phyloP scores from a whole-genome alignment of 345 rosid genomes.

The Euphorbia peplus region DNA sequence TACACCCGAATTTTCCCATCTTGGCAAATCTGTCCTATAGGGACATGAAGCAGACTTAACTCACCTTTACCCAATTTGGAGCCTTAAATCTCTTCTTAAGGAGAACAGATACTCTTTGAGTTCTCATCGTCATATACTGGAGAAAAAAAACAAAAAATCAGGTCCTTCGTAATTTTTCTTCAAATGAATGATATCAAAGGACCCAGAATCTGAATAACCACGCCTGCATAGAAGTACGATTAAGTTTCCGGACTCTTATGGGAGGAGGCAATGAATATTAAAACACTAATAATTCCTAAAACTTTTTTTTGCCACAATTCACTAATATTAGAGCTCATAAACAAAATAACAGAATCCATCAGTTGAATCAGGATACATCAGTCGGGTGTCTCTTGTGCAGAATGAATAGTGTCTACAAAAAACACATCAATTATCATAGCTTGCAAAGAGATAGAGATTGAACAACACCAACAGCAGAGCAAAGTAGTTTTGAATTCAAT shows the following conservation, averaged over 20 bases:
- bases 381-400: neutral
- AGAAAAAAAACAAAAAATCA: slow-evolving; percentile 19
- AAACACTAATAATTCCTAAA: neutral
- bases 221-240: neutral
- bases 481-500: neutral
- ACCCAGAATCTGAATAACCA: too few relatives aligned
- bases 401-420: neutral
- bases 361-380: neutral
- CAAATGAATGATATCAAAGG: neutral
- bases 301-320: neutral
- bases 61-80: slow-evolving; percentile 98
- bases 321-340: neutral
- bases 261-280: neutral
- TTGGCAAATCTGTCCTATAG: neutral
- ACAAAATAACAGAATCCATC: neutral
- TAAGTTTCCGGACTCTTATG: neutral
- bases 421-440: neutral
- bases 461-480: neutral
- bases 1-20: slow-evolving; percentile 12
- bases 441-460: neutral
- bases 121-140: slow-evolving; percentile 81
- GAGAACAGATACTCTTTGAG: slow-evolving; percentile 75
- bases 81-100: slow-evolving; percentile 89
- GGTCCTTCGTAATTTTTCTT: slow-evolving; percentile 19
- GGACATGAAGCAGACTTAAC: slow-evolving; percentile 16